Percentiles rank a stretch among this genome's conserved stretches.
Evolutionary conservation across 1,284 basidiomycete species (phyloP).

Genomic region (Cronartium ribicola): DNA sequence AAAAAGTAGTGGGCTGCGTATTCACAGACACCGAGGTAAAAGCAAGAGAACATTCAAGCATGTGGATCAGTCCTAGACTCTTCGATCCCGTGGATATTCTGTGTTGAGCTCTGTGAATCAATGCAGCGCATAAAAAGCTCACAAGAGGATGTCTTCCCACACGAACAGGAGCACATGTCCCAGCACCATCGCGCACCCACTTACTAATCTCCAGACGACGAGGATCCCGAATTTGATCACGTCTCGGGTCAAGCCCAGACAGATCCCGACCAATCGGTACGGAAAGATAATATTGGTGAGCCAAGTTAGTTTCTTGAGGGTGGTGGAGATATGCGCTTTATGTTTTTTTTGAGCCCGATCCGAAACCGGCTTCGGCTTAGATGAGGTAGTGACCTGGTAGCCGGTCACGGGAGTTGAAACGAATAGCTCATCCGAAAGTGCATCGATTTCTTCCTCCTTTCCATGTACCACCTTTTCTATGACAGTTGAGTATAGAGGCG

Average conservation of each 20-base stretch:
- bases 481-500: neutral
- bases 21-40: neutral
- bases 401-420: neutral
- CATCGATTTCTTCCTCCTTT: neutral
- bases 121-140: neutral
- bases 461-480: neutral
- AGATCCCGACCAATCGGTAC: neutral
- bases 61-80: neutral
- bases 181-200: neutral
- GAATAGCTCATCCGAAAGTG: neutral
- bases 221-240: neutral
- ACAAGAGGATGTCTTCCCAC: neutral
- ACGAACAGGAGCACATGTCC: neutral
- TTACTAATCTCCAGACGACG: neutral
- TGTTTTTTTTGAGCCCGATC: neutral
- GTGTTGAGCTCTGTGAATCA: neutral
- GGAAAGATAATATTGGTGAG: neutral
- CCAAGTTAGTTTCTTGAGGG: neutral
- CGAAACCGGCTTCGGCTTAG: neutral
- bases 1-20: neutral
- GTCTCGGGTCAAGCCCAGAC: neutral
- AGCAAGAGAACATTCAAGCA: neutral
- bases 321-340: constrained; percentile 3
- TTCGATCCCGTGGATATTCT: too few species aligned
- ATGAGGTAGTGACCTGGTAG: neutral